Evolutionary conservation across 2,329 filamentous ascomycete genomes (phyloP).

Genomic region (Alternaria arbusti): DNA sequence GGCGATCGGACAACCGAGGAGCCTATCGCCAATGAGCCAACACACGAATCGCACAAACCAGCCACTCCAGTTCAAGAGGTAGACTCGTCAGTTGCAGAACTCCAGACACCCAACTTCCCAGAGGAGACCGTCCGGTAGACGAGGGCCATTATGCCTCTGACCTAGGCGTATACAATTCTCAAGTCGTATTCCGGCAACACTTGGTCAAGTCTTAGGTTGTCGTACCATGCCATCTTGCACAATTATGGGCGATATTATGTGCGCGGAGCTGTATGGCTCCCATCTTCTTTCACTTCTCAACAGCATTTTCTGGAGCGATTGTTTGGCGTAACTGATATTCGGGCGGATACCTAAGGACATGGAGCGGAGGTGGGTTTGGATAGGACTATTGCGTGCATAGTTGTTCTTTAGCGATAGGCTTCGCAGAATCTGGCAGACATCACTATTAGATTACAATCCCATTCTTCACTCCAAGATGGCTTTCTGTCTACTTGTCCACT

Average conservation of each 20-base stretch:
- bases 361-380: slow-evolving; percentile 23
- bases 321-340: slow-evolving; percentile 37
- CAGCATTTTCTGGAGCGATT: slow-evolving; percentile 48
- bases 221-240: background rate
- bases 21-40: slow-evolving; percentile 6
- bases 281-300: slow-evolving; percentile 26
- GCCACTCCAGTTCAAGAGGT: slow-evolving; percentile 24
- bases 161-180: background rate
- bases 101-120: slow-evolving; percentile 32
- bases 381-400: slow-evolving; percentile 24
- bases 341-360: slow-evolving; percentile 33
- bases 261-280: background rate
- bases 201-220: background rate
- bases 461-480: slow-evolving; percentile 16
- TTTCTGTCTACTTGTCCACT: background rate
- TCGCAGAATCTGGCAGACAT: slow-evolving; percentile 10
- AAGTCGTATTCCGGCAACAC: background rate
- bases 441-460: slow-evolving; percentile 25
- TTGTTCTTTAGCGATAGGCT: slow-evolving; percentile 12
- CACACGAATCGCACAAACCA: slow-evolving; percentile 13
- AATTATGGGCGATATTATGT: background rate
- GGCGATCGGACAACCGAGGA: slow-evolving; percentile 9
- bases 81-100: slow-evolving; percentile 29
- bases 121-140: slow-evolving; percentile 32
- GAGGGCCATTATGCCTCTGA: background rate